Evolutionary conservation across 331 rosid species (phyloP).

Genomic region (Saraca asoca): DNA sequence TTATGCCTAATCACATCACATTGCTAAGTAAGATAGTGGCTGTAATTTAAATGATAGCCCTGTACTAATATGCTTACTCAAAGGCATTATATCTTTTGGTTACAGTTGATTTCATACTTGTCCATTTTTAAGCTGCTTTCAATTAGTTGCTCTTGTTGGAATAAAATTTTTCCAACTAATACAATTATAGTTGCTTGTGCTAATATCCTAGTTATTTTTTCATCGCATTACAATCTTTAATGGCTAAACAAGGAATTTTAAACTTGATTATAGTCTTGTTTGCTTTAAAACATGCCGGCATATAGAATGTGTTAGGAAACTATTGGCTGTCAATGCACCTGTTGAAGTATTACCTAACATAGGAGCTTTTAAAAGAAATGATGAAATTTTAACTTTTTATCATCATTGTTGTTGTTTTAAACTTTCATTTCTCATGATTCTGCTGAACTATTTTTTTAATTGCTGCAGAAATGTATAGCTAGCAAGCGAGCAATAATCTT

Average conservation of each 20-base stretch:
- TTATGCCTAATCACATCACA: constrained; percentile 8
- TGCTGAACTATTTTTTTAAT: constrained; percentile 18
- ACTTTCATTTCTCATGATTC: background rate
- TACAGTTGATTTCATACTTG: constrained; percentile 10
- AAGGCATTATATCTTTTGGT: background rate
- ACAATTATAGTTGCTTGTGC: constrained; percentile 11
- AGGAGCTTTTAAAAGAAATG: background rate
- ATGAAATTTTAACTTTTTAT: background rate
- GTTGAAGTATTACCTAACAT: too few species aligned
- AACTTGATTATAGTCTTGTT: constrained; percentile 3
- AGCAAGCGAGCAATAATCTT: constrained; percentile 34
- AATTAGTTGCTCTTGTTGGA: background rate
- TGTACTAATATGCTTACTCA: constrained; percentile 13
- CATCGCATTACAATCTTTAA: background rate
- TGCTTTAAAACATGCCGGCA: background rate
- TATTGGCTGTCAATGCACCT: too few species aligned
- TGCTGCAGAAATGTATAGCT: constrained; percentile 57
- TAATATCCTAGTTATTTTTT: background rate
- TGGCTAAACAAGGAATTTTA: background rate
- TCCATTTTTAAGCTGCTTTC: constrained; percentile 14
- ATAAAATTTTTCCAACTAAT: background rate
- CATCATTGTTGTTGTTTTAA: background rate
- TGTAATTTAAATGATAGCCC: constrained; percentile 16
- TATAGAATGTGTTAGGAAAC: background rate
- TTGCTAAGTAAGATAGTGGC: constrained; percentile 10